Conservation (phyloP, 1,284 basidiomycete species). For the Ganoderma boninense region DNA sequence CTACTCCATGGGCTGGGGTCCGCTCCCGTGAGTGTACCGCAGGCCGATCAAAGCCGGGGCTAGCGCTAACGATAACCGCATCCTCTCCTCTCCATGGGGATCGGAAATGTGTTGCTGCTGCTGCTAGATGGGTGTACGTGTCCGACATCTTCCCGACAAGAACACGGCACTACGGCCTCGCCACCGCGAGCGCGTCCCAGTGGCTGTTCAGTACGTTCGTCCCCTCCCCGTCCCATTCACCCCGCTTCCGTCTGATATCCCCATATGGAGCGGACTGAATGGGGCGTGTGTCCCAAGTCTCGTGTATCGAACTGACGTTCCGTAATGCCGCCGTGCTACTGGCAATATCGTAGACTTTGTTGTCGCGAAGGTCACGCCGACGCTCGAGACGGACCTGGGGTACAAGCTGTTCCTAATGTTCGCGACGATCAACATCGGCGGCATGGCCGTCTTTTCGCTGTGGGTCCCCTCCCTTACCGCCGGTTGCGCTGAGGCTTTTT, state of each 20-base stretch:
- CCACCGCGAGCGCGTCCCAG: slow-evolving; percentile 74
- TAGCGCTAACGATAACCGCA: not conserved
- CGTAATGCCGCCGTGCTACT: not conserved
- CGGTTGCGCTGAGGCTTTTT: not conserved
- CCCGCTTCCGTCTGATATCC: not conserved
- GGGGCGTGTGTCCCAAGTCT: not conserved
- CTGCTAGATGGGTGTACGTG: slow-evolving; percentile 76
- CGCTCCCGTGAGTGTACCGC: slow-evolving; percentile 39
- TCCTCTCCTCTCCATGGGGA: too few species aligned
- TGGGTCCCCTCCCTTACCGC: slow-evolving; percentile 26
- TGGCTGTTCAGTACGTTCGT: slow-evolving; percentile 78
- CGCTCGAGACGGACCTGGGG: slow-evolving; percentile 64
- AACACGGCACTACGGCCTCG: slow-evolving; percentile 81
- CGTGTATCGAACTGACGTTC: not conserved
- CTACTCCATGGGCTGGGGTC: slow-evolving; percentile 67
- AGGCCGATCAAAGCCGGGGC: too few species aligned
- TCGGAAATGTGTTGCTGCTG: too few species aligned
- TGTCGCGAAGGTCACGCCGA: slow-evolving; percentile 76
- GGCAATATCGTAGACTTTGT: slow-evolving; percentile 66
- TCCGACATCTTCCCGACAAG: slow-evolving; percentile 87
- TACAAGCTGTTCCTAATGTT: slow-evolving; percentile 80
- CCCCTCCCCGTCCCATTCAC: not conserved
- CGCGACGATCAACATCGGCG: slow-evolving; percentile 63
- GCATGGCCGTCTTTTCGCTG: slow-evolving; percentile 45
- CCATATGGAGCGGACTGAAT: not conserved